Evolutionary conservation across 441 rosid genomes (phyloP), one percentile per base, ranked within the genome.

Genomic region (Daphne laureola): DNA sequence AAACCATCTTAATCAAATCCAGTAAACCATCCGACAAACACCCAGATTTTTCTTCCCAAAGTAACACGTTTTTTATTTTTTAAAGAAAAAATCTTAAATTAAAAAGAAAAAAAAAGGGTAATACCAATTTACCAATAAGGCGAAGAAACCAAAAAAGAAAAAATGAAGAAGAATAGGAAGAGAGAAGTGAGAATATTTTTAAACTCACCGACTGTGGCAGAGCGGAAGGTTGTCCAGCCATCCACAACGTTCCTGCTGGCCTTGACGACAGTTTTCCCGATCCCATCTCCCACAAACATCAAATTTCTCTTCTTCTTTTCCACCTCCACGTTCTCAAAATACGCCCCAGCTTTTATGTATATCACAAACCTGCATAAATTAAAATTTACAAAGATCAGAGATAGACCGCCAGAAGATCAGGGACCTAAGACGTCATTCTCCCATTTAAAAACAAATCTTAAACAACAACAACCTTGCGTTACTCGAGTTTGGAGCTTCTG

Each of bases 401-500:
- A 31, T 5, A 31, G 9, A 31, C 9, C 11, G 1, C 11, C 2
- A 7, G 38, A 31, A 31, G 38, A 31, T 5, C 38, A 31, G 11
- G 38, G 38, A 31, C 38, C 38, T 31, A 31, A 0, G 8, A 9
- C 8, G 38, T 31, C 38, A 31, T 31, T 31, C 9, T 9, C 38
- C 11, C 38, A 31, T 9, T 5, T 8, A 31, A 2, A 9, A 31
- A 31, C 6, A 9, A 31, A 31, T 31, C n/a, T 31, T 9, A 31
- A 31, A 31, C 38, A 31, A 1, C 8, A n/a, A 31, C 12, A 43
- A 79, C 83, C 84, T 74, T 5, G 79, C 67, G 38, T 61, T 56
- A 61, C 84, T 80, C 26, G 65, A 57, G 66, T 78, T 78, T 0
- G 90, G 86, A 64, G 86, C 79, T 16, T 78, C 79, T 0, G 71